Base-by-base conservation (phyloP, 305 asterid species). In the Euphrasia arctica region DNA sequence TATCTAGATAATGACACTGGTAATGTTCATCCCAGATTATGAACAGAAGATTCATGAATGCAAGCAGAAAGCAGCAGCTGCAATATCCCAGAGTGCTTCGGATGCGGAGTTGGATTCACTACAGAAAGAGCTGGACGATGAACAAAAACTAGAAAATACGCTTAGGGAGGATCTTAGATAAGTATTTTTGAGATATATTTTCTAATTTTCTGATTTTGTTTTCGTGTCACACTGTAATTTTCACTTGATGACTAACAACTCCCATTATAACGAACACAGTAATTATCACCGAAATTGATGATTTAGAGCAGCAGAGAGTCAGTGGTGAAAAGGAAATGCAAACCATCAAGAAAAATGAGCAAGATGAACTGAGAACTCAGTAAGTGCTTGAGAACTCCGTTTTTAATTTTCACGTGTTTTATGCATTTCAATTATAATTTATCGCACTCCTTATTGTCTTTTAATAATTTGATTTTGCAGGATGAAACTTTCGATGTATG, bases 101-200 rank as follows among this genome's bases (percentile, higher is more conserved):
- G 93, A 80, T 75, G 81, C 77, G 55, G 95, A 85, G 66, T 70
- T 78, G 50, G 83, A 77, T 61, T 65, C 60, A 7, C 77, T 86
- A 59, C 90, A 73, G 63, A 83, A 78, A 68, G 89, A 85, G 72
- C 77, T 85, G 72, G 86, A 87, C 52, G 89, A 82, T 67, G 82
- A 73, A 65, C 80, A 84, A 28, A 73, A 73, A 63, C 72, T 67
- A 63, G 96, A 89, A 67, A 75, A 45, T 14, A 63, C 48, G 56
- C 81, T 85, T n/a, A 77, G 77, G 61, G 95, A 79, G 73, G 95
- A 91, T 76, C 90, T 89, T 65, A 89, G 98, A 89, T 92, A 77
- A 80, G 98, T 88, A 58, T 72, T 68, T 5, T 62, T 50, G 12
- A 15, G 18, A 13, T 52, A 11, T 42, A 22, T 62, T 54, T 64